Evolutionary conservation across 805 yeast species (phyloP).

Genomic region (Wickerhamomyces hampshirensis): DNA sequence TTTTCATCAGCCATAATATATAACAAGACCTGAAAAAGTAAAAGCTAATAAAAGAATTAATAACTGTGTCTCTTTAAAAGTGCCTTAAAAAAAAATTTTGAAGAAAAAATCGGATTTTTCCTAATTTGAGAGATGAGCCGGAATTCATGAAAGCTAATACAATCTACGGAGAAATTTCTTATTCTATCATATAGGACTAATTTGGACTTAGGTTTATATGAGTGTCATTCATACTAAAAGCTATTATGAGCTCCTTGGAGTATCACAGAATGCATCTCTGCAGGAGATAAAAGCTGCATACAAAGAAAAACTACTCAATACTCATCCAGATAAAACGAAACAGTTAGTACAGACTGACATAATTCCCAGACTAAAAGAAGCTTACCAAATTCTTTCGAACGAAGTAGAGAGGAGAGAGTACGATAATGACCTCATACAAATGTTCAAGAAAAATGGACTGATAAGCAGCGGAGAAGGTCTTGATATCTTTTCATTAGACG

Average conservation of each 20-base stretch:
- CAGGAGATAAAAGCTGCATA: constrained; percentile 60
- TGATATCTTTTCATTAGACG: constrained; percentile 62
- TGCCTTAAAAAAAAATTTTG: constrained; percentile 3
- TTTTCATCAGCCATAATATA: constrained; percentile 14
- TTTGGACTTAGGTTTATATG: no score
- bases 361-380: constrained; percentile 50
- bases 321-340: constrained; percentile 76
- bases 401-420: constrained; percentile 39
- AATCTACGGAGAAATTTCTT: no score
- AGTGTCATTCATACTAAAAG: constrained; percentile 18
- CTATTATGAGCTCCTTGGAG: constrained; percentile 57
- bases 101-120: constrained; percentile 2
- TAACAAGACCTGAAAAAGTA: neutral
- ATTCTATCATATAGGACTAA: no score
- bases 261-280: constrained; percentile 33
- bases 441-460: constrained; percentile 29
- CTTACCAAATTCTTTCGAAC: constrained; percentile 55
- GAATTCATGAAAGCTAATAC: no score
- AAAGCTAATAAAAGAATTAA: neutral
- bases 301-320: constrained; percentile 46
- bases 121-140: neutral
- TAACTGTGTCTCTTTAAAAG: neutral
- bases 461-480: constrained; percentile 57
- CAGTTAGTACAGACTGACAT: constrained; percentile 15
- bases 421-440: constrained; percentile 40